These are phyloP conservation scores for Sutorius eximius DNA, from an alignment of 1,284 basidiomycete species.

Conservation along the genomic window DNA sequence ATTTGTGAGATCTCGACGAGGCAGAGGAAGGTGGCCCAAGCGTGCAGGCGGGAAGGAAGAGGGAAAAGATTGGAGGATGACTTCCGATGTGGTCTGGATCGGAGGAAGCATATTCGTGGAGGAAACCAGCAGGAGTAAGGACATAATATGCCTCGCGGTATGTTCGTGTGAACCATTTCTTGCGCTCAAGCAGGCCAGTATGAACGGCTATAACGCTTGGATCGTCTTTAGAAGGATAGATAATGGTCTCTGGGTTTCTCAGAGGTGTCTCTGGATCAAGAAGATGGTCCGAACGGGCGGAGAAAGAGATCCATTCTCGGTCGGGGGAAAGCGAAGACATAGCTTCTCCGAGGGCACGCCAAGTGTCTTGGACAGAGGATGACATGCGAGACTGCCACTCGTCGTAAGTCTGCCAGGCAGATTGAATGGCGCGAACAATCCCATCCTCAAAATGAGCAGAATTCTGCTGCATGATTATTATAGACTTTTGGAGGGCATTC, in stretches of 20 bases:
- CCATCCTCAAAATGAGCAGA: slow-evolving; percentile 97
- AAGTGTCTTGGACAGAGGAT: slow-evolving; percentile 77
- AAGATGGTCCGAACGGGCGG: slow-evolving; percentile 91
- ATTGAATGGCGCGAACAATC: slow-evolving; percentile 93
- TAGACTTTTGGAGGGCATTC: slow-evolving; percentile 97
- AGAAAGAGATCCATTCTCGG: slow-evolving; percentile 96
- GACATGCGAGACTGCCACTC: slow-evolving; percentile 95
- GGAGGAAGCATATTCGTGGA: slow-evolving; percentile 87
- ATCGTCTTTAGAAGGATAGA: slow-evolving; percentile 94
- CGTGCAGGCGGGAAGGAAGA: slow-evolving; percentile 95
- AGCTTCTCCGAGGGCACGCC: slow-evolving; percentile 71
- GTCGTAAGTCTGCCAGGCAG: slow-evolving; percentile 96
- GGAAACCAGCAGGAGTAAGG: slow-evolving; percentile 92
- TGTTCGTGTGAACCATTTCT: slow-evolving; percentile 93
- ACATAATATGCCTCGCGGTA: slow-evolving; percentile 92
- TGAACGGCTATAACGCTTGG: slow-evolving; percentile 88
- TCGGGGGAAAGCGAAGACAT: slow-evolving; percentile 89
- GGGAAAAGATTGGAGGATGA: slow-evolving; percentile 76
- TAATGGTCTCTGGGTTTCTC: slow-evolving; percentile 76
- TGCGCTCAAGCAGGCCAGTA: slow-evolving; percentile 90
- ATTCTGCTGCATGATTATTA: slow-evolving; percentile 99
- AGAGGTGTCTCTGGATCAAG: slow-evolving; percentile 96
- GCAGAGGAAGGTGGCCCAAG: slow-evolving; percentile 87
- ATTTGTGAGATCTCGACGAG: slow-evolving; percentile 84
- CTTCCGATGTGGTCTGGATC: slow-evolving; percentile 65